These are phyloP conservation scores for Quercus alba DNA, from an alignment of 306 rosid genomes.

Conservation along the genomic window DNA sequence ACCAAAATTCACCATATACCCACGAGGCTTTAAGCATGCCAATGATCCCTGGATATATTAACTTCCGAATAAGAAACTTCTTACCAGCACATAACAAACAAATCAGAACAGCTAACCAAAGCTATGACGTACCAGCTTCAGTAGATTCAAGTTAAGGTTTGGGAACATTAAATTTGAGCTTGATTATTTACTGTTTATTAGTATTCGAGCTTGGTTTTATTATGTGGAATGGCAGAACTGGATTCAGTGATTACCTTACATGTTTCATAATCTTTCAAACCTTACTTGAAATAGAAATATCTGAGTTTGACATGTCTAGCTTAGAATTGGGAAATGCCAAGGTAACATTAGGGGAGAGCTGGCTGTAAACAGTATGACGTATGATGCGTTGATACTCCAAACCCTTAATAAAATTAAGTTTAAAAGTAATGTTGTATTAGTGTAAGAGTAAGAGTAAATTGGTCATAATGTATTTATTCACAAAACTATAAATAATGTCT, in stretches of 20 bases:
- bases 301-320: neutral
- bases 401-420: too few species aligned
- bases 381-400: too few species aligned
- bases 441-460: too few species aligned
- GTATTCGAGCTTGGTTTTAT: neutral
- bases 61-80: neutral
- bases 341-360: neutral
- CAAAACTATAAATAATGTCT: too few species aligned
- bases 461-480: too few species aligned
- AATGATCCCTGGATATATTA: slow-evolving; percentile 64
- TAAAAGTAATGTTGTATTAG: too few species aligned
- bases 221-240: neutral
- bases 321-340: neutral
- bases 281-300: neutral
- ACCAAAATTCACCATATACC: slow-evolving; percentile 86
- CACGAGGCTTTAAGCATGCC: slow-evolving; percentile 59
- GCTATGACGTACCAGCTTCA: neutral
- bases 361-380: neutral
- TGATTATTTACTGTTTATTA: too few species aligned
- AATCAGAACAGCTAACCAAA: neutral
- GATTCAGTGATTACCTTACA: neutral
- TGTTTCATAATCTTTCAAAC: neutral
- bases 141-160: neutral
- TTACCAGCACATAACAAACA: neutral
- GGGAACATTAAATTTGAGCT: too few species aligned